Conservation (phyloP, 2,329 filamentous ascomycete genomes). For the Cadophora malorum region DNA sequence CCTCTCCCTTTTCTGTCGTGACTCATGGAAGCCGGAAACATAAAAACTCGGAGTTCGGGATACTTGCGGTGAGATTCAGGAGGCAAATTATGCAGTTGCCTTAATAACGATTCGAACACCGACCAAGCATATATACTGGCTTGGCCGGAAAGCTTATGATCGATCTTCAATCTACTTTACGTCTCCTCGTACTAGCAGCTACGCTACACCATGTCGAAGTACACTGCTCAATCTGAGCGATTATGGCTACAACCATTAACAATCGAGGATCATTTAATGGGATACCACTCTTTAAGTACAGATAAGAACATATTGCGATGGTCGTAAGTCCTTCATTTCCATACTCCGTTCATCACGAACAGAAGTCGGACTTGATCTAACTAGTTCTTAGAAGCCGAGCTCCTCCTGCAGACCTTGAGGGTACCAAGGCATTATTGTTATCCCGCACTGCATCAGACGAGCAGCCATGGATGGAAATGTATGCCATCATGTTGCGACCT, state of each 20-base stretch:
- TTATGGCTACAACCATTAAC: slow-evolving; percentile 34
- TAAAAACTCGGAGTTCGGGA: neutral
- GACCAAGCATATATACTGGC: neutral
- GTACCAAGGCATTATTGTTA: slow-evolving; percentile 25
- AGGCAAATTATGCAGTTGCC: neutral
- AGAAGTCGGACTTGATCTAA: neutral
- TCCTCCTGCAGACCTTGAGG: neutral
- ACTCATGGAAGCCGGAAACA: slow-evolving; percentile 4
- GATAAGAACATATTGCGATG: slow-evolving; percentile 26
- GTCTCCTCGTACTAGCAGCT: neutral
- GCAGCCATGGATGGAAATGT: slow-evolving; percentile 34
- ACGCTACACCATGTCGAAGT: slow-evolving; percentile 24
- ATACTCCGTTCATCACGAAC: neutral
- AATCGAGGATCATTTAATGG: slow-evolving; percentile 35
- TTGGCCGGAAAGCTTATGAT: neutral
- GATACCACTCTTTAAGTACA: slow-evolving; percentile 29
- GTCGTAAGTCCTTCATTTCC: slow-evolving; percentile 26
- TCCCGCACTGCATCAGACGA: slow-evolving; percentile 19
- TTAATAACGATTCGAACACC: neutral
- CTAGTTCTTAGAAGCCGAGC: slow-evolving; percentile 3
- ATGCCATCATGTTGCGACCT: slow-evolving; percentile 36
- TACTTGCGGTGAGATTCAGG: neutral
- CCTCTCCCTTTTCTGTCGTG: neutral
- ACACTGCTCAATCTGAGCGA: slow-evolving; percentile 35
- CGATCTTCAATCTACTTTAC: neutral